Evolutionary conservation across 2,329 filamentous ascomycete genomes (phyloP), one percentile per base, ranked within the genome.

Genomic region (Aureobasidium sp.): DNA sequence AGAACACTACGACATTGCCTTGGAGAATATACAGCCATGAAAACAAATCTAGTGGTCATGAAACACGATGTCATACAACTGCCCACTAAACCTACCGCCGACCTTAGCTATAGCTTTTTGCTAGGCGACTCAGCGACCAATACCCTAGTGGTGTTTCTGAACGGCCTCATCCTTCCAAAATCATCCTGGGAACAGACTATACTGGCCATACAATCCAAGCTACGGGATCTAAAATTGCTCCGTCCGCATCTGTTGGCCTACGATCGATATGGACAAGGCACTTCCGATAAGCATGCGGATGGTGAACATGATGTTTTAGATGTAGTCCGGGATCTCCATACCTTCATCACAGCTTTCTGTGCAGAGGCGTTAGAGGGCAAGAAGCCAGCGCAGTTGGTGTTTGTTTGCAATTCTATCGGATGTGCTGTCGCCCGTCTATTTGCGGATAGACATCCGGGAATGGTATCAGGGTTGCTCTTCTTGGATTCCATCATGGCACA

Each of bases 401-500:
- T 64, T 2, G 60, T 62, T 2, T 50, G 59, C n/a, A 64, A 60
- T 19, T 96, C 92, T 70, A 77, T 91, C 60, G 91, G 91, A 27
- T 90, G 90, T 1, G 90, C 90, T 0, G 86, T 91, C 64, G 88
- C 90, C 2, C 1, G 68, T 74, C 5, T 65, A 1, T 64, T 39
- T n/a, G 60, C 50, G 6, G 15, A 54, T 1, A 15, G 7, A 0
- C 24, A 62, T n/a, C 62, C 49, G 9, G 9, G 39, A 17, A 57
- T 27, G 1, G 39, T 59, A 3, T 54, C 64, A 11, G 24, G 68
- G 48, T 27, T 74, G 27, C 67, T 85, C 1, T 76, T 85, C 9
- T 77, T 86, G 1, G 83, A 85, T 67, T 82, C 78, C 39, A 80
- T 83, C 64, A 78, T 85, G 68, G 80, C 82, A 17, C 82, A 85